Base-by-base conservation (phyloP, 208 protist species). In the Crithidia mellificae region DNA sequence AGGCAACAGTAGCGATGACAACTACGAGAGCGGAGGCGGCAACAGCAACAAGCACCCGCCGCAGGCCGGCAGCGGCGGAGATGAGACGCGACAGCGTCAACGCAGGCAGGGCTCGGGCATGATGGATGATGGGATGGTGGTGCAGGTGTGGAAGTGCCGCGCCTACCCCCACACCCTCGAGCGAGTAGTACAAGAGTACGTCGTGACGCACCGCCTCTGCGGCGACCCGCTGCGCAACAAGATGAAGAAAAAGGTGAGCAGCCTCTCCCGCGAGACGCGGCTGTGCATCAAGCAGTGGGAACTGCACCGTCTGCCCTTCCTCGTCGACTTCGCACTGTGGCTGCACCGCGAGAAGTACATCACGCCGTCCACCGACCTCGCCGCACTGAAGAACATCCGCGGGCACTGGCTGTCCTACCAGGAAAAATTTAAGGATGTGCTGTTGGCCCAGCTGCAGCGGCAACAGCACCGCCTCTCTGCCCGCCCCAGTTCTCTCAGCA, bases 101-200 rank as follows among this genome's bases (percentile, higher is more conserved):
- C n/a, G n/a, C n/a, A n/a, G n/a, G n/a, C n/a, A n/a, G n/a, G n/a
- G n/a, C n/a, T n/a, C n/a, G n/a, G n/a, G n/a, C n/a, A n/a, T n/a
- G n/a, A n/a, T n/a, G 43, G 59, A 24, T 19, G 30, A 15, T 1
- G 88, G 77, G 2, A 39, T 44, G 51, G 87, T 93, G 38, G 82
- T 91, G 50, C 80, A 85, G 39, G 44, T 95, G 77, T 93, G 87
- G 85, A 88, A 89, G 80, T 81, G 83, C 53, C 81, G 72, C 27
- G 78, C 68, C 59, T 80, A 85, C 36, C 61, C 81, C 20, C 78
- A 87, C 63, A 65, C 62, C 7, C 62, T 93, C 47, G 85, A 95
- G 84, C 80, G 87, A 6, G 71, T 69, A 1, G 81, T 84, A 43
- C 87, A 91, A 68, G 87, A 95, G 70, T 76, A 78, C 49, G 87